Percentiles rank a stretch among this genome's conserved stretches.
Conservation (phyloP, 2,329 filamentous ascomycete species). For the Epichloe gansuensis region DNA sequence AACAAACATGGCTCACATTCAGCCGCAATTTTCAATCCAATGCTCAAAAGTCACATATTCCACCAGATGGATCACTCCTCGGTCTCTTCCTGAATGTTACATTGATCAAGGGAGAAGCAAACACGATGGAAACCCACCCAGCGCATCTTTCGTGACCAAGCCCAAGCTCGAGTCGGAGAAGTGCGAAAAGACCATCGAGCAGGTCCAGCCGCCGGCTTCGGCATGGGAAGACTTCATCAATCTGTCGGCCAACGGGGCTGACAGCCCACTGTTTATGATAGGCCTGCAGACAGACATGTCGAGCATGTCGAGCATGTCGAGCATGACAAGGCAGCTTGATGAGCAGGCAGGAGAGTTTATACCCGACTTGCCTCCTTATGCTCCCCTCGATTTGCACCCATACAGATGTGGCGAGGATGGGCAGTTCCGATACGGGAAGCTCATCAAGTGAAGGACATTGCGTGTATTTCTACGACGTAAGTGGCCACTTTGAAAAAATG, state of each 20-base stretch:
- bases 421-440: too few relatives aligned
- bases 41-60: too few relatives aligned
- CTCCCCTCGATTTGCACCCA: conserved; percentile 25
- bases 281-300: conserved; percentile 33
- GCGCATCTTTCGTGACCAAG: conserved; percentile 15
- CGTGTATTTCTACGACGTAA: too few relatives aligned
- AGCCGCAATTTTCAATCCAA: too few relatives aligned
- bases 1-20: too few relatives aligned
- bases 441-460: too few relatives aligned
- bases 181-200: conserved; percentile 15
- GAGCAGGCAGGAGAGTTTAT: conserved; percentile 17
- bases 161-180: conserved; percentile 13
- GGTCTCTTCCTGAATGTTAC: too few relatives aligned
- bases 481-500: too few relatives aligned
- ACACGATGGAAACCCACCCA: not conserved
- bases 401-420: conserved; percentile 23
- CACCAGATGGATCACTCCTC: too few relatives aligned
- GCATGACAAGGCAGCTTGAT: conserved; percentile 12
- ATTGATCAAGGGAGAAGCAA: too few relatives aligned
- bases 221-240: conserved; percentile 38
- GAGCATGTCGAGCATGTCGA: conserved; percentile 13
- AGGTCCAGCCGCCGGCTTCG: conserved; percentile 30
- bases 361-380: conserved; percentile 28
- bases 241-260: conserved; percentile 25
- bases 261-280: conserved; percentile 29